Evolutionary conservation across 768 basidiomycete genomes (phyloP).

Genomic region (Trametes coccinea): DNA sequence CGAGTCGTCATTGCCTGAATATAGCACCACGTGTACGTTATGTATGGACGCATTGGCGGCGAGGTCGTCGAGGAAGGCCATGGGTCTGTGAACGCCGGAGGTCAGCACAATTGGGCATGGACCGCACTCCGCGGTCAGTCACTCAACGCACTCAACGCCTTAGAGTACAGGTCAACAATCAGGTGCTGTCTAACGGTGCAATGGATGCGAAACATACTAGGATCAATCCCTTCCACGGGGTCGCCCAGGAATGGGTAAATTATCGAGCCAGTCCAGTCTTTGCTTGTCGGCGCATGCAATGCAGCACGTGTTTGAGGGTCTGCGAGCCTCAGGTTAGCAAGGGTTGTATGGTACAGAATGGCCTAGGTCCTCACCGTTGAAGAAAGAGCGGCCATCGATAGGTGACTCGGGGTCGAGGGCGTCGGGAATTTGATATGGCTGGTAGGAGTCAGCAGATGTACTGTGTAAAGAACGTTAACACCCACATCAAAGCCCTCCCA

Average conservation of each 20-base stretch:
- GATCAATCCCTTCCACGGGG: slow-evolving; percentile 27
- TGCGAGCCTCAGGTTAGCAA: slow-evolving; percentile 25
- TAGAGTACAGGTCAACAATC: not conserved
- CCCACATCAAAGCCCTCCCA: slow-evolving; percentile 21
- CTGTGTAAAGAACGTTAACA: not conserved
- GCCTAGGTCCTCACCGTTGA: slow-evolving; percentile 52
- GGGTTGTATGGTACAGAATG: not conserved
- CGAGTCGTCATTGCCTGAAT: slow-evolving; percentile 69
- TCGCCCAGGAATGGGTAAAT: slow-evolving; percentile 35
- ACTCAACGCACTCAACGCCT: slow-evolving; percentile 37
- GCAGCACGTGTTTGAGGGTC: slow-evolving; percentile 57
- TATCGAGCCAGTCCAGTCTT: slow-evolving; percentile 38
- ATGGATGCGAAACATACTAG: slow-evolving; percentile 30
- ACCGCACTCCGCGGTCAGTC: too few relatives aligned
- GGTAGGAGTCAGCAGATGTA: not conserved
- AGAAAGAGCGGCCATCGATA: slow-evolving; percentile 53
- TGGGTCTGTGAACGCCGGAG: slow-evolving; percentile 44
- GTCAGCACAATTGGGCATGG: not conserved
- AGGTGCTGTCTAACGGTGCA: not conserved
- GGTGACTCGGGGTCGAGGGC: slow-evolving; percentile 48
- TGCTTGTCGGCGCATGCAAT: slow-evolving; percentile 66
- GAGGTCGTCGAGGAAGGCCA: slow-evolving; percentile 64
- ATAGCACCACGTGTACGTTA: slow-evolving; percentile 55
- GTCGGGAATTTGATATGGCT: slow-evolving; percentile 30
- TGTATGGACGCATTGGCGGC: slow-evolving; percentile 61